Conservation (phyloP, 2,329 filamentous ascomycete genomes). For the Botrytis cinerea region DNA sequence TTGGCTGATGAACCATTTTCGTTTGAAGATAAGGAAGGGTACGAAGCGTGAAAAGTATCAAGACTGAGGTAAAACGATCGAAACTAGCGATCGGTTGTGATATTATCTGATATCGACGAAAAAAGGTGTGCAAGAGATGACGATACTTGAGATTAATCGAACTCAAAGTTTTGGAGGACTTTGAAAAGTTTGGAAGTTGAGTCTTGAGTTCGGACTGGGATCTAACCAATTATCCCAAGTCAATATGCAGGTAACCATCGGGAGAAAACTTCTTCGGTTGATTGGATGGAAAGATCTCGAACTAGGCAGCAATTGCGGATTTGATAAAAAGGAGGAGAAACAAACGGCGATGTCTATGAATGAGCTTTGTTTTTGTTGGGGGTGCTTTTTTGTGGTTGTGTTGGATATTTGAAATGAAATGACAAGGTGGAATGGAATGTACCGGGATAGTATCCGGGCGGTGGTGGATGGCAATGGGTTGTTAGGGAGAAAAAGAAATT, state of each 20-base stretch:
- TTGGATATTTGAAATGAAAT: too few relatives aligned
- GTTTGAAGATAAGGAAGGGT: neutral
- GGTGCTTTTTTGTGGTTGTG: too few relatives aligned
- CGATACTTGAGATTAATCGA: neutral
- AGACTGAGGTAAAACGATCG: neutral
- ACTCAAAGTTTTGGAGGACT: neutral
- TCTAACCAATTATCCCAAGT: neutral
- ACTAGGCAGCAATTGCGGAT: neutral
- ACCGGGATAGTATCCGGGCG: neutral
- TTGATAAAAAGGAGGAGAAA: neutral
- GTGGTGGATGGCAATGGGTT: neutral
- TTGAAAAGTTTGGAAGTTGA: neutral
- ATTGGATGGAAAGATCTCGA: neutral
- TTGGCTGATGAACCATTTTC: neutral
- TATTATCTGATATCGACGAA: neutral
- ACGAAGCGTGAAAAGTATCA: neutral
- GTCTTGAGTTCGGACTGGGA: neutral
- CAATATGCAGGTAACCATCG: constrained; percentile 1
- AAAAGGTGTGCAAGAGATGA: neutral
- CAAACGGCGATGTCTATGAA: neutral
- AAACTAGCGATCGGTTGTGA: neutral
- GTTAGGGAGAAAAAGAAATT: neutral
- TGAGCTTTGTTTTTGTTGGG: neutral
- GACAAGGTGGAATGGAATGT: neutral
- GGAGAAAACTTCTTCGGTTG: neutral